A percentile compares a stretch with the other conserved stretches of the same genome.
Evolutionary conservation across 495 filamentous ascomycete genomes (phyloP).

Genomic region (Halenospora varia): DNA sequence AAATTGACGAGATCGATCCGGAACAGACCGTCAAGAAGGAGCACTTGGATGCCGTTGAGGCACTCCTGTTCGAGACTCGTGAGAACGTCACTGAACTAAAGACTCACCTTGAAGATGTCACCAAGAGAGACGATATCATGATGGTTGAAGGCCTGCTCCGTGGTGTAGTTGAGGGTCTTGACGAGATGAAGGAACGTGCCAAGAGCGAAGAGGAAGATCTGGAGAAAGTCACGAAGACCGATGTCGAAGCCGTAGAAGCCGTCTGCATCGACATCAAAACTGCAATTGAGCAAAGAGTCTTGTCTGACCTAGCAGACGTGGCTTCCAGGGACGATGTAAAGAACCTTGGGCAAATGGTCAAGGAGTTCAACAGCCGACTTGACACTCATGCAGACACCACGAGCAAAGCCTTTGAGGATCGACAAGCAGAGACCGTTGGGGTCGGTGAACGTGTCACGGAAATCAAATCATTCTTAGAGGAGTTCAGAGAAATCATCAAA

Average conservation of each 20-base stretch:
- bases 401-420: slow-evolving; percentile 75
- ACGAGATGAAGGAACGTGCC: slow-evolving; percentile 67
- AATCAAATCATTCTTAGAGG: slow-evolving; percentile 45
- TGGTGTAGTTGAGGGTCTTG: slow-evolving; percentile 66
- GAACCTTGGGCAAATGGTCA: slow-evolving; percentile 51
- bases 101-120: slow-evolving; percentile 54
- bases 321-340: slow-evolving; percentile 59
- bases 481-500: slow-evolving; percentile 43
- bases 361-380: slow-evolving; percentile 65
- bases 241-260: slow-evolving; percentile 72
- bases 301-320: slow-evolving; percentile 60
- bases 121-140: slow-evolving; percentile 71
- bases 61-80: slow-evolving; percentile 64
- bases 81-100: slow-evolving; percentile 60
- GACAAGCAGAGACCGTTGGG: slow-evolving; percentile 49
- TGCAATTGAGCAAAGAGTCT: slow-evolving; percentile 64
- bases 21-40: slow-evolving; percentile 63
- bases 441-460: slow-evolving; percentile 47
- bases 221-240: slow-evolving; percentile 69
- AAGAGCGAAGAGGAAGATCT: slow-evolving; percentile 56
- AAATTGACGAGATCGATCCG: slow-evolving; percentile 72
- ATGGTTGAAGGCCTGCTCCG: slow-evolving; percentile 72
- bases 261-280: slow-evolving; percentile 78
- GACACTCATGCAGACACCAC: slow-evolving; percentile 66
- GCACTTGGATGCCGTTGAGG: slow-evolving; percentile 70